Base-by-base conservation (phyloP, 2,329 filamentous ascomycete species). In the Chaetomiaceae sp. region DNA sequence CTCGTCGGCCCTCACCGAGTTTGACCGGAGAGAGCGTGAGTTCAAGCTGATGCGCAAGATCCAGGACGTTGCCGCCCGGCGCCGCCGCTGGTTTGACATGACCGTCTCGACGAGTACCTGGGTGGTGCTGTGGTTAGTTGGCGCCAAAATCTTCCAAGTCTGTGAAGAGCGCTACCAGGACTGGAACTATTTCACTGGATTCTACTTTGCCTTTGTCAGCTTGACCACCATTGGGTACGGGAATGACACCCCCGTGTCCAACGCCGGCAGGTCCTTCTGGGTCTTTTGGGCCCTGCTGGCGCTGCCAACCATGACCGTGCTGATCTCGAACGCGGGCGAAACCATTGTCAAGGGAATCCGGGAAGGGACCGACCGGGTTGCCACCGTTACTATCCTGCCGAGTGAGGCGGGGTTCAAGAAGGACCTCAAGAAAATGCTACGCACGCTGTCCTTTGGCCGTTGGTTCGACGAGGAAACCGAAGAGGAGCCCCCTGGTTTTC, bases 241-340 rank as follows among this genome's bases (percentile, higher is more conserved):
- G 3, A 89, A 95, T 58, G 67, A 85, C 5, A 82, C 83, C 1
- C 89, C 89, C 0, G 73, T 82, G n/a, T 87, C 85, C 2, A 91
- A 90, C 56, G 78, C 83, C 0, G 89, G 87, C 1, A 84, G 87
- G 48, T 82, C 87, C 0, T 95, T 96, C 65, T 96, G 95, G 61
- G 87, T 96, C n/a, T 84, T 96, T 50, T 96, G 91, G 91, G 88
- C 85, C 13, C 67, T 96, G 1, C 77, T 96, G 21, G 89, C 90
- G 0, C 76, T 96, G 3, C 91, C 91, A 0, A 91, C 87, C 2
- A 91, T 91, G 78, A 95, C 91, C 0, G 84, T 95, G 16, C 77
- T 96, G 12, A 87, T 95, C 56, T 86, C 83, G 10, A 87, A 91
- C 58, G 86, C 93, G 53, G 87, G 87, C 20, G 86, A 95, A 61